These are phyloP conservation scores for Beauveria sp. DNA, from an alignment of 2,329 filamentous ascomycete genomes.

Conservation along the genomic window DNA sequence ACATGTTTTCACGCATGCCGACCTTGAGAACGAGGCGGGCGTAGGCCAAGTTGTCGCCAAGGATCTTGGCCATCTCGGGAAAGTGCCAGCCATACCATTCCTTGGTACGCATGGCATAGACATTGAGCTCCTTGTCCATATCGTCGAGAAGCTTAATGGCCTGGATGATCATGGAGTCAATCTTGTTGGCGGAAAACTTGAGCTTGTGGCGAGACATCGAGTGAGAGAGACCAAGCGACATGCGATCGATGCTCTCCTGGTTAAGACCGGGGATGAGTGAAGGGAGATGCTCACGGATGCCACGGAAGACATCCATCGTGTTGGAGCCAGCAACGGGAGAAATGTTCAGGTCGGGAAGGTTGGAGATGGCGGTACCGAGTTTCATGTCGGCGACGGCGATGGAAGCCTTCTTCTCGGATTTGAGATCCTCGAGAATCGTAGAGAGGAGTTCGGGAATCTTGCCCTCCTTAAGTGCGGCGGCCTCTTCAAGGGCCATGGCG, in stretches of 20 bases:
- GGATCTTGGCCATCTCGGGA: slow-evolving; percentile 92
- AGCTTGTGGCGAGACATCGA: slow-evolving; percentile 95
- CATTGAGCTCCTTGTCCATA: slow-evolving; percentile 97
- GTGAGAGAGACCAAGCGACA: slow-evolving; percentile 93
- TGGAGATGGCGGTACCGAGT: slow-evolving; percentile 84
- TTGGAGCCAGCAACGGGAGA: slow-evolving; percentile 60
- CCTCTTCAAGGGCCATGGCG: slow-evolving; percentile 81
- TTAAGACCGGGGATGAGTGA: slow-evolving; percentile 84
- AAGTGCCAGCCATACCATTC: slow-evolving; percentile 99
- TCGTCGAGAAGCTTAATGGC: slow-evolving; percentile 91
- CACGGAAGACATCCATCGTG: slow-evolving; percentile 78
- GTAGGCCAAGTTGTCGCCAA: slow-evolving; percentile 95
- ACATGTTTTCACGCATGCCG: slow-evolving; percentile 78
- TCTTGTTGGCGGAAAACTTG: slow-evolving; percentile 97
- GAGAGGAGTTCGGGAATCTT: slow-evolving; percentile 87
- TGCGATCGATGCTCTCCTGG: slow-evolving; percentile 81
- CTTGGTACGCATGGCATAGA: slow-evolving; percentile 97
- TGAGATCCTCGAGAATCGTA: slow-evolving; percentile 76
- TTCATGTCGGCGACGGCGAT: slow-evolving; percentile 91
- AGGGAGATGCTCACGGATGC: slow-evolving; percentile 83
- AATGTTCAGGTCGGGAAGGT: slow-evolving; percentile 81
- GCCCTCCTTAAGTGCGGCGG: slow-evolving; percentile 79
- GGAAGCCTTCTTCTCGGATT: slow-evolving; percentile 95
- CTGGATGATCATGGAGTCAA: slow-evolving; percentile 99
- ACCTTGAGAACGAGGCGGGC: slow-evolving; percentile 79